These are phyloP conservation scores for Nakazawaea peltata DNA, from an alignment of 805 yeast species.

Conservation along the genomic window DNA sequence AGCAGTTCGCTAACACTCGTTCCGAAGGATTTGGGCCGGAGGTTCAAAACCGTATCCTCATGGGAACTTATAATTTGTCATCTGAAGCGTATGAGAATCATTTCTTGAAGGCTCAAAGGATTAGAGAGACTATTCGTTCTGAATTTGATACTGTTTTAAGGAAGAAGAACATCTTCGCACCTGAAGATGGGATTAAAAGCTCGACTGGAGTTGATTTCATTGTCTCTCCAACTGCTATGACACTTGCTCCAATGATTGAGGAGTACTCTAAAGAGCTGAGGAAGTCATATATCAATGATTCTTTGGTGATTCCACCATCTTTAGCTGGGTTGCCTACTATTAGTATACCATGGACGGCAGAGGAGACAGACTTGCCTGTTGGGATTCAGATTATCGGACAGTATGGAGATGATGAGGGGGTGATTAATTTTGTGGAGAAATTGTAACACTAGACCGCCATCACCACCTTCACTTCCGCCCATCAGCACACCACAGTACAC, in stretches of 20 bases:
- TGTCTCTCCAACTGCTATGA: conserved; percentile 64
- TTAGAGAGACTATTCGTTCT: conserved; percentile 50
- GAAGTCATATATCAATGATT: conserved; percentile 70
- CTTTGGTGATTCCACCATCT: conserved; percentile 83
- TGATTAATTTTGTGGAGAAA: conserved; percentile 36
- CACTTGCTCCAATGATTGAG: conserved; percentile 43
- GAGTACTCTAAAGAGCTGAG: conserved; percentile 42
- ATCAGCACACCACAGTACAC: too few species aligned
- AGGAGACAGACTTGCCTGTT: conserved; percentile 24
- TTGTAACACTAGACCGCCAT: too few species aligned
- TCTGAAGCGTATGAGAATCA: conserved; percentile 68
- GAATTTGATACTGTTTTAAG: conserved; percentile 64
- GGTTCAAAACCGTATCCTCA: conserved; percentile 71
- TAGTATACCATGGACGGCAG: conserved; percentile 50
- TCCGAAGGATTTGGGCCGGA: conserved; percentile 66
- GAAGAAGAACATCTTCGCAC: conserved; percentile 33
- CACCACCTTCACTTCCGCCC: too few species aligned
- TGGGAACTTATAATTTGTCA: conserved; percentile 83
- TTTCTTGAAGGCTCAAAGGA: conserved; percentile 64
- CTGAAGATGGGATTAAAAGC: not conserved
- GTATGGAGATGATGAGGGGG: conserved; percentile 66
- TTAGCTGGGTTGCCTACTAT: conserved; percentile 88
- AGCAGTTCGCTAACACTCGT: conserved; percentile 51
- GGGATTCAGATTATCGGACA: conserved; percentile 86
- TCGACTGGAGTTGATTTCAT: conserved; percentile 57